These are phyloP conservation scores for Pyrenochaeta sp. DNA, from an alignment of 2,329 filamentous ascomycete species.

Conservation along the genomic window DNA sequence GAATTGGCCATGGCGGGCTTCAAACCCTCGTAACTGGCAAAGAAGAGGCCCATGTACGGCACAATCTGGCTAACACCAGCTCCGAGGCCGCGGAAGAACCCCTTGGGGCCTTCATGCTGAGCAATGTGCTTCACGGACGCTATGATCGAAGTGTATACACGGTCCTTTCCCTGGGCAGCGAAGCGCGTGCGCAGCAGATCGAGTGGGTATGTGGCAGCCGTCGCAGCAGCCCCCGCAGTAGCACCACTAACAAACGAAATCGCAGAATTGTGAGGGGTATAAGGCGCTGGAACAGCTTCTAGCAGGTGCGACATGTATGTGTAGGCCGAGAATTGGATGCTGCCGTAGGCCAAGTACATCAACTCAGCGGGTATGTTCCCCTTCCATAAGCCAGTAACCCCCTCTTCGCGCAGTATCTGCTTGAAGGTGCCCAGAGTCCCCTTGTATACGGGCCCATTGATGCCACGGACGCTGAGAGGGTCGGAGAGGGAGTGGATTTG, in stretches of 20 bases:
- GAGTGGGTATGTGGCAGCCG: constrained; percentile 86
- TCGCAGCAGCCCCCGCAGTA: constrained; percentile 81
- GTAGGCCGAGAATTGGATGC: constrained; percentile 90
- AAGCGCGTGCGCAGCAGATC: constrained; percentile 94
- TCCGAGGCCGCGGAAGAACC: constrained; percentile 87
- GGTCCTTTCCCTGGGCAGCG: constrained; percentile 86
- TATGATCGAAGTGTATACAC: constrained; percentile 77
- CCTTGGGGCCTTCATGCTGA: constrained; percentile 74
- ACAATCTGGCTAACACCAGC: constrained; percentile 88
- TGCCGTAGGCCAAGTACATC: constrained; percentile 91
- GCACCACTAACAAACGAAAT: constrained; percentile 88
- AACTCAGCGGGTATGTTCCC: constrained; percentile 95
- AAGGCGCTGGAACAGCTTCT: constrained; percentile 57
- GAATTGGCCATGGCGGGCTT: constrained; percentile 54
- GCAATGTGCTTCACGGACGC: constrained; percentile 76
- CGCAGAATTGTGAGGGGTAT: constrained; percentile 67
- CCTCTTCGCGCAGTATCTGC: constrained; percentile 81
- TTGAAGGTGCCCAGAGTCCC: constrained; percentile 79
- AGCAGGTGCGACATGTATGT: constrained; percentile 76
- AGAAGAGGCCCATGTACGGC: constrained; percentile 97
- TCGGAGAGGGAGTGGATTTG: constrained; percentile 86
- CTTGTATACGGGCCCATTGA: constrained; percentile 67
- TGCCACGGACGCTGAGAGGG: constrained; percentile 65
- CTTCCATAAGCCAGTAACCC: constrained; percentile 90
- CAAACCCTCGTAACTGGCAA: constrained; percentile 84